Percentiles rank a stretch among this genome's conserved stretches.
phyloP scores from a whole-genome alignment of 208 protist genomes.

The Acanthamoeba rhysodes region DNA sequence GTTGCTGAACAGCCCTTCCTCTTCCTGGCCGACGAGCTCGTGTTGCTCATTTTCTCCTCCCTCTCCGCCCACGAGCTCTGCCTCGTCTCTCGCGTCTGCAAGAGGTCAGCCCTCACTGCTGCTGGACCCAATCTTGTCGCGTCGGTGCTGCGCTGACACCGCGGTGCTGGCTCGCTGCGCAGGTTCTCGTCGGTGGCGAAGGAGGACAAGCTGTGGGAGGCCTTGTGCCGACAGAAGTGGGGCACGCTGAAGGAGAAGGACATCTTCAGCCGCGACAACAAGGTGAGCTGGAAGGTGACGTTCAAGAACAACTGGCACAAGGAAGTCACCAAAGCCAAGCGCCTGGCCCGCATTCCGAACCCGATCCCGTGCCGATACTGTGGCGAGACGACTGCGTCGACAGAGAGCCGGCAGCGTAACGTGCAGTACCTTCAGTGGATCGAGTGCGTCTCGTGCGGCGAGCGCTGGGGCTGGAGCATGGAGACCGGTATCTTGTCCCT shows the following conservation, averaged over 20 bases:
- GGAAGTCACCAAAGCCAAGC: background rate
- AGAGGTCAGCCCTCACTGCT: background rate
- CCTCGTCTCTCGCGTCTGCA: background rate
- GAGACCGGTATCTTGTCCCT: background rate
- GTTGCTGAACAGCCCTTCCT: background rate
- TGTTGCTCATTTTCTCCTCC: background rate
- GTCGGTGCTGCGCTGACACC: too few species aligned
- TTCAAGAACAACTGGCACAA: slow-evolving; percentile 44
- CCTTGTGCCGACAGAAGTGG: background rate
- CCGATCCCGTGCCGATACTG: slow-evolving; percentile 10
- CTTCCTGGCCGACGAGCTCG: background rate
- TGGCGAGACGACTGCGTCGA: background rate
- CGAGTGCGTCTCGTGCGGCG: slow-evolving; percentile 19
- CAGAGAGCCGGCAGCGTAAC: slow-evolving; percentile 17
- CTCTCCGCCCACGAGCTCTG: slow-evolving; percentile 5
- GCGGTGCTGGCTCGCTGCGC: too few species aligned
- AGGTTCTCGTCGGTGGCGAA: slow-evolving; percentile 18
- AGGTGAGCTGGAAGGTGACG: slow-evolving; percentile 39
- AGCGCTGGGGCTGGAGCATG: slow-evolving; percentile 39
- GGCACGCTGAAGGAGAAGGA: background rate
- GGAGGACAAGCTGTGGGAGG: slow-evolving; percentile 20
- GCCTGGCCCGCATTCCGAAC: background rate
- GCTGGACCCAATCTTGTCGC: too few species aligned
- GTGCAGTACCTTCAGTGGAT: slow-evolving; percentile 43
- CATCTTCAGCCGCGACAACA: slow-evolving; percentile 12